phyloP scores from a whole-genome alignment of 192 early-diverging fungal genomes.

The Podila minutissima region DNA sequence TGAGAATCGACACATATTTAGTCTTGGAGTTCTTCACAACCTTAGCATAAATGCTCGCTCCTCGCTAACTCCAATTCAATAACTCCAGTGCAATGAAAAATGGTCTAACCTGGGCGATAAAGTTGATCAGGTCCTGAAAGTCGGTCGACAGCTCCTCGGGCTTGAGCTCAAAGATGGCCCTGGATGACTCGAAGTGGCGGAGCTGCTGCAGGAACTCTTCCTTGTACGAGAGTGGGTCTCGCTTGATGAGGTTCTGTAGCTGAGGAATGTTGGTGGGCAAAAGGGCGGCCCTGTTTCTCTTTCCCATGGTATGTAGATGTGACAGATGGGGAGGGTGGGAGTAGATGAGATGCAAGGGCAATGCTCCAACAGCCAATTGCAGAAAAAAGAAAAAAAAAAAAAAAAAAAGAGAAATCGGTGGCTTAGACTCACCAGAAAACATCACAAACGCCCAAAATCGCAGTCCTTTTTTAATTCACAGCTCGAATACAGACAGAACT shows the following conservation, averaged over 20 bases:
- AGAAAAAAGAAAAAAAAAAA: no score
- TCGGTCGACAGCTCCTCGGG: constrained; percentile 82
- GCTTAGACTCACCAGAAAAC: no score
- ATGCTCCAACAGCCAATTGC: no score
- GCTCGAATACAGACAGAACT: no score
- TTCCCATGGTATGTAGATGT: constrained; percentile 59
- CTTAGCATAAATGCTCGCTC: background rate
- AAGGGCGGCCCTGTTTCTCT: constrained; percentile 67
- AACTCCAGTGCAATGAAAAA: background rate
- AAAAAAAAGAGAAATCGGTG: no score
- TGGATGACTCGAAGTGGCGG: constrained; percentile 89
- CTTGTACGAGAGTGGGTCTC: constrained; percentile 92
- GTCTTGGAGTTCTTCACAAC: background rate
- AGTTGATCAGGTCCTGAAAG: constrained; percentile 90
- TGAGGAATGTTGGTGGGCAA: constrained; percentile 90
- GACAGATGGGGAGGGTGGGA: background rate
- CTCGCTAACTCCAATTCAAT: no score
- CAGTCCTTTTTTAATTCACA: no score
- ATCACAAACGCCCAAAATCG: no score
- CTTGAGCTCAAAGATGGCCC: constrained; percentile 90
- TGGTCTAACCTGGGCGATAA: constrained; percentile 79
- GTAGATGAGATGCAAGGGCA: constrained; percentile 6
- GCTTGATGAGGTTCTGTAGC: constrained; percentile 97
- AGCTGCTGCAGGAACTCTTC: constrained; percentile 96
- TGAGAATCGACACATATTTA: background rate